A percentile compares a stretch with the other conserved stretches of the same genome.
phyloP scores from a whole-genome alignment of 208 protist genomes.

The Endotrypanum monterogeii region DNA sequence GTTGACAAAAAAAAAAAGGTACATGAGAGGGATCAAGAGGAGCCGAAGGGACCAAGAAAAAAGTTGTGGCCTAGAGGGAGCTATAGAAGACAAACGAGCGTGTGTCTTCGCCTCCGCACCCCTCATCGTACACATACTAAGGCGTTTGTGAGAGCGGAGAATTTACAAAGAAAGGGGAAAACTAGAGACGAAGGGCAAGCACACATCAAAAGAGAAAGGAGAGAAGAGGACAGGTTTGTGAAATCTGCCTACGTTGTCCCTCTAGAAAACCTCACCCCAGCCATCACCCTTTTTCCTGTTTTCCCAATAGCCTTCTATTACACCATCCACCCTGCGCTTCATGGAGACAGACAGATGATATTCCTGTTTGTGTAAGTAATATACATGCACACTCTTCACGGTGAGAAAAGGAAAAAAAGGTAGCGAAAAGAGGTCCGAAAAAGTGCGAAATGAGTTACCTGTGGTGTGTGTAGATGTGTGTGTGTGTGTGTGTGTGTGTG shows the following conservation, averaged over 20 bases:
- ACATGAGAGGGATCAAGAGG: not conserved
- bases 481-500: not conserved
- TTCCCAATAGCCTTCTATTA: not conserved
- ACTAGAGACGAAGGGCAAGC: too few relatives aligned
- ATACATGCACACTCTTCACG: conserved; percentile 5
- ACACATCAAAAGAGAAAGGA: not conserved
- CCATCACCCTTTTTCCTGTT: not conserved
- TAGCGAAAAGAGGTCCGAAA: not conserved
- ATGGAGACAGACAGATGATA: not conserved
- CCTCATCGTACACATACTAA: too few relatives aligned
- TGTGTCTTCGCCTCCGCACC: too few relatives aligned
- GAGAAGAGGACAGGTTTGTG: not conserved
- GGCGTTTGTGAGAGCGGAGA: too few relatives aligned
- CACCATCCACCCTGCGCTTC: not conserved
- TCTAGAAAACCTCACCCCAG: too few relatives aligned
- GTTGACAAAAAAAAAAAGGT: not conserved
- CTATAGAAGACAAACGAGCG: too few relatives aligned
- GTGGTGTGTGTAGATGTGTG: too few relatives aligned
- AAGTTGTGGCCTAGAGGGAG: too few relatives aligned
- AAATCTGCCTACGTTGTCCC: not conserved
- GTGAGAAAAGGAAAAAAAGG: not conserved
- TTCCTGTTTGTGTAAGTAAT: not conserved
- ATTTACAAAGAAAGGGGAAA: not conserved
- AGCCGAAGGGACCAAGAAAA: not conserved
- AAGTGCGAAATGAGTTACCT: not conserved